A percentile compares a stretch with the other conserved stretches of the same genome.
These are phyloP conservation scores for Myochromella boudieri DNA, from an alignment of 768 basidiomycete genomes.

Conservation along the genomic window DNA sequence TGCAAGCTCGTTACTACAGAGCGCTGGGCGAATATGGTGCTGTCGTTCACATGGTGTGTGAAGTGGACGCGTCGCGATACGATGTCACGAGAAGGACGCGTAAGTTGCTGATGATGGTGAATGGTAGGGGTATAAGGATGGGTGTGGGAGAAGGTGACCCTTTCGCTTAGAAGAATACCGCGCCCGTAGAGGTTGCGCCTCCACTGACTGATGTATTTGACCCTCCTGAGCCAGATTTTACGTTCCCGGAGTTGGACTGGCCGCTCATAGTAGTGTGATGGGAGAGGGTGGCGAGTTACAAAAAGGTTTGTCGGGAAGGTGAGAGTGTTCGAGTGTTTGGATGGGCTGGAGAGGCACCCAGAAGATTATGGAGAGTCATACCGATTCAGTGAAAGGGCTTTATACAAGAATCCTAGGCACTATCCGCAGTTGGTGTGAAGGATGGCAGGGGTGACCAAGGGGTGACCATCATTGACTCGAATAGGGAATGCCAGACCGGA, in stretches of 20 bases:
- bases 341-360: constrained; percentile 12
- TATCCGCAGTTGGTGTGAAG: constrained; percentile 30
- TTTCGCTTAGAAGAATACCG: constrained; percentile 59
- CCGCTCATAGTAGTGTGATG: constrained; percentile 34
- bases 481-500: constrained; percentile 30
- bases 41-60: constrained; percentile 1
- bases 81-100: constrained; percentile 2
- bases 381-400: constrained; percentile 19
- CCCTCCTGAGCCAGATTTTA: constrained; percentile 31
- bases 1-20: too few species aligned
- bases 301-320: too few species aligned
- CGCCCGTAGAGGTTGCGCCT: constrained; percentile 48
- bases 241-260: constrained; percentile 37
- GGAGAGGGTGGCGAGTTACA: neutral
- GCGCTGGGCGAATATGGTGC: too few species aligned
- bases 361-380: constrained; percentile 34
- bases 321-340: constrained; percentile 9
- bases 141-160: constrained; percentile 16
- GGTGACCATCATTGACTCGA: constrained; percentile 42
- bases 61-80: constrained; percentile 5
- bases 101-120: constrained; percentile 2
- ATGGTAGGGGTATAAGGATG: neutral
- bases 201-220: constrained; percentile 46
- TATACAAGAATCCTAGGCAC: constrained; percentile 25
- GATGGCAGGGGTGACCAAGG: constrained; percentile 26